Conservation (phyloP, 441 rosid species). For the Jatropha podagrica region DNA sequence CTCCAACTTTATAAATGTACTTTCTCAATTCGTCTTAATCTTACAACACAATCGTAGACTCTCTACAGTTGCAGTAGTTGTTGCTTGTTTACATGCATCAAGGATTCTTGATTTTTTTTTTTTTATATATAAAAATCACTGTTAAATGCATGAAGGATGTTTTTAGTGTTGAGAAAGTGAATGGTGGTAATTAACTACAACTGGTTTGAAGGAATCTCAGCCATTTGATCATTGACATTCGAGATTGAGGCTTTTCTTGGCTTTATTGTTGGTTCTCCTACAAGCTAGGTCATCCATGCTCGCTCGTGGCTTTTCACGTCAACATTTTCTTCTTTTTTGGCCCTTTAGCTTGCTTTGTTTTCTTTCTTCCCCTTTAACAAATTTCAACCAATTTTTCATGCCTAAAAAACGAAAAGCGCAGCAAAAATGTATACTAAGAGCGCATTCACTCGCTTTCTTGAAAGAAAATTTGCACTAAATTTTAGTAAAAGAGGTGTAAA, state of each 20-base stretch:
- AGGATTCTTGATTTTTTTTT: too few relatives aligned
- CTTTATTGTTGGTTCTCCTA: slow-evolving; percentile 5
- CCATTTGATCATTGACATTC: slow-evolving; percentile 15
- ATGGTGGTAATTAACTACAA: not conserved
- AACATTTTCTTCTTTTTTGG: slow-evolving; percentile 1
- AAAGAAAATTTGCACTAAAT: slow-evolving; percentile 20
- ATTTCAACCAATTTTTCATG: slow-evolving; percentile 27
- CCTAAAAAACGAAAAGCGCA: slow-evolving; percentile 4
- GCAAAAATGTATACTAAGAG: not conserved
- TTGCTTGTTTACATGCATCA: too few relatives aligned
- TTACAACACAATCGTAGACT: too few relatives aligned
- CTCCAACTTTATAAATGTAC: not conserved
- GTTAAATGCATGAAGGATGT: too few relatives aligned
- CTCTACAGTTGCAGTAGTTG: too few relatives aligned
- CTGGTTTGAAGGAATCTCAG: slow-evolving; percentile 1
- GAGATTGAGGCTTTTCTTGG: not conserved
- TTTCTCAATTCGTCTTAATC: too few relatives aligned
- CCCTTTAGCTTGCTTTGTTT: slow-evolving; percentile 13
- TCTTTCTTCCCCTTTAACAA: slow-evolving; percentile 4
- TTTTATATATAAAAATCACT: too few relatives aligned
- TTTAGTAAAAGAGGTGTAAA: slow-evolving; percentile 26
- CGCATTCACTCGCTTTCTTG: slow-evolving; percentile 9
- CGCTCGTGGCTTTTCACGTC: slow-evolving; percentile 24
- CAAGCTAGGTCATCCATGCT: not conserved
- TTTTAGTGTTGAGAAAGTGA: too few relatives aligned